Conservation (phyloP, 441 rosid genomes). For the Populus hybrid region DNA sequence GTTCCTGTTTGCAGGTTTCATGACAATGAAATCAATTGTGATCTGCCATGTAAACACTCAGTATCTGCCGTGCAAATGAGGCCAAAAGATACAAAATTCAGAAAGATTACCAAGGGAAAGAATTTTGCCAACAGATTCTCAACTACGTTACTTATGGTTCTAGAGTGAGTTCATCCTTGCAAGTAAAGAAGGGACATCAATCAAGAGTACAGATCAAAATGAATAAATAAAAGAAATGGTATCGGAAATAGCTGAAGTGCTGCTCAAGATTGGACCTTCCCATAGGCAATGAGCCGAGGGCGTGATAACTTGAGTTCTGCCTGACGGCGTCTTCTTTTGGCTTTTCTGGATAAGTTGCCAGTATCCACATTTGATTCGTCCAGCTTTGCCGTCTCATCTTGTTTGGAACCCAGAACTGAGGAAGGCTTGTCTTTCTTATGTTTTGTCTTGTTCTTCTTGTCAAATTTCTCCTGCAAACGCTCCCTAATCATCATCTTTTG, state of each 20-base stretch:
- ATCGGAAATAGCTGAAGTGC: neutral
- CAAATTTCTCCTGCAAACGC: constrained; percentile 28
- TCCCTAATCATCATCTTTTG: constrained; percentile 49
- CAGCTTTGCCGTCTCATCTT: constrained; percentile 18
- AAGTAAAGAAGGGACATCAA: neutral
- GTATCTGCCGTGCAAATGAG: neutral
- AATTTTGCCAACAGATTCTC: neutral
- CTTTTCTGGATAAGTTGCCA: constrained; percentile 40
- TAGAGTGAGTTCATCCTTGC: neutral
- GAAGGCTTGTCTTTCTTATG: constrained; percentile 23
- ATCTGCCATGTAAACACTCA: too few relatives aligned
- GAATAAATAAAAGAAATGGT: neutral
- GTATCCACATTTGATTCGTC: constrained; percentile 25
- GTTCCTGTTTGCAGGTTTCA: too few relatives aligned
- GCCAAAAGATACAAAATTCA: neutral
- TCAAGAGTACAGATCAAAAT: neutral
- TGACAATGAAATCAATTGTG: too few relatives aligned
- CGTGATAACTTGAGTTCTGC: constrained; percentile 48
- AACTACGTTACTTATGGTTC: neutral
- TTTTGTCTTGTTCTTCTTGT: constrained; percentile 31
- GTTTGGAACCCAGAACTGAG: constrained; percentile 20
- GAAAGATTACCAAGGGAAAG: neutral
- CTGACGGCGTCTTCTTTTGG: constrained; percentile 58
- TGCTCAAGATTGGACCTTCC: constrained; percentile 39
- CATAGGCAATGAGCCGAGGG: constrained; percentile 58